Conservation (phyloP, 2,329 filamentous ascomycete genomes). For the Colletotrichum australisinense region DNA sequence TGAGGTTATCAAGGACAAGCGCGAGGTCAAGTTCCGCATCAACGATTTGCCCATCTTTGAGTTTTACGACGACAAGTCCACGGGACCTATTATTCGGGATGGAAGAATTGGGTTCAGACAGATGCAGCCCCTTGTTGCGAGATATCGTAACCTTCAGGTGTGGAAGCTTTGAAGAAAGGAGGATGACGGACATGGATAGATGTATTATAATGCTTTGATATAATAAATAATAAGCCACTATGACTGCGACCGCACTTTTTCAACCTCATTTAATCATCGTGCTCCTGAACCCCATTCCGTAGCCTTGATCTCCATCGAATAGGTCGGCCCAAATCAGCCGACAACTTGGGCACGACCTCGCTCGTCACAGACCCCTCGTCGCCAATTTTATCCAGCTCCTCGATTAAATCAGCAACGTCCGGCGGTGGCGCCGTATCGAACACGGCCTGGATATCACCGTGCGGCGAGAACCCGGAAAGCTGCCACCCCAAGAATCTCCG, state of each 20-base stretch:
- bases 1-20: constrained; percentile 45
- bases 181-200: background rate
- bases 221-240: background rate
- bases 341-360: background rate
- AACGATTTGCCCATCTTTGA: constrained; percentile 43
- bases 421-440: constrained; percentile 70
- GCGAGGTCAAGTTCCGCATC: constrained; percentile 42
- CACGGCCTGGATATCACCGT: constrained; percentile 70
- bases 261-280: background rate
- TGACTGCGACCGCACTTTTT: background rate
- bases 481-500: constrained; percentile 21
- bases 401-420: constrained; percentile 47
- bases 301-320: constrained; percentile 6
- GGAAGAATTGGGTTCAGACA: constrained; percentile 45
- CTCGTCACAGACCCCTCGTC: constrained; percentile 6
- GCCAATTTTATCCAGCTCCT: constrained; percentile 26
- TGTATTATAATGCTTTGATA: background rate
- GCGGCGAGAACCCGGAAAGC: constrained; percentile 57
- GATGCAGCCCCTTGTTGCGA: constrained; percentile 44
- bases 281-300: constrained; percentile 13
- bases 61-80: constrained; percentile 43
- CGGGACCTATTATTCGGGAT: constrained; percentile 41
- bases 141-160: constrained; percentile 45
- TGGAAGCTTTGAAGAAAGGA: constrained; percentile 38
- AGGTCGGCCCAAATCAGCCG: background rate